Evolutionary conservation across 371 early-diverging fungal species (phyloP).

Genomic region (Mucor mucedo): DNA sequence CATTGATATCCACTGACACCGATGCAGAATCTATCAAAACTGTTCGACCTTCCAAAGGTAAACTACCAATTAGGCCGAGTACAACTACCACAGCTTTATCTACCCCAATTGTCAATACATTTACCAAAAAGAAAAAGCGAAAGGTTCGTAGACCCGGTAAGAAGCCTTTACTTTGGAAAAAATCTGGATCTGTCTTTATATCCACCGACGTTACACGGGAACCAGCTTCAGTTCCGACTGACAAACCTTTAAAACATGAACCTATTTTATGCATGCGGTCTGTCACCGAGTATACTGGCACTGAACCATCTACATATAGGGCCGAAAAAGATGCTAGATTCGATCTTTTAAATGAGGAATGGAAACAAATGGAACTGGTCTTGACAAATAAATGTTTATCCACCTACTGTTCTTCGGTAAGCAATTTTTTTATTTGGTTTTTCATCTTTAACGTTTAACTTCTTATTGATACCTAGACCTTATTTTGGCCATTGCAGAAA

Average conservation of each 20-base stretch:
- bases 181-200: constrained; percentile 33
- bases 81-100: neutral
- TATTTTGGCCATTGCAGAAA: constrained; percentile 40
- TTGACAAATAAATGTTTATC: constrained; percentile 27
- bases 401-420: constrained; percentile 40
- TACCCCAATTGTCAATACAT: neutral
- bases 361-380: constrained; percentile 41
- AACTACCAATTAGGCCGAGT: neutral
- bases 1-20: neutral
- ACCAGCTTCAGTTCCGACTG: neutral
- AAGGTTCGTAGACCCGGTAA: neutral
- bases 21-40: constrained; percentile 20
- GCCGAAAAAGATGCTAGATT: constrained; percentile 32
- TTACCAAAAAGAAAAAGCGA: neutral
- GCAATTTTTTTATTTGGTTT: neutral
- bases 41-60: constrained; percentile 11
- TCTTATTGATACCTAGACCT: constrained; percentile 13
- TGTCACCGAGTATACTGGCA: constrained; percentile 8
- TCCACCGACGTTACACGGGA: constrained; percentile 1
- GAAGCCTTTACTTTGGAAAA: constrained; percentile 29
- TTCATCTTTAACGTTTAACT: neutral
- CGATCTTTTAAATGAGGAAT: constrained; percentile 31
- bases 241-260: constrained; percentile 29
- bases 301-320: constrained; percentile 40
- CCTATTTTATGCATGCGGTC: constrained; percentile 36